A percentile compares a stretch with the other conserved stretches of the same genome.
Conservation (phyloP, 305 asterid genomes). For the Solanum chacoense region DNA sequence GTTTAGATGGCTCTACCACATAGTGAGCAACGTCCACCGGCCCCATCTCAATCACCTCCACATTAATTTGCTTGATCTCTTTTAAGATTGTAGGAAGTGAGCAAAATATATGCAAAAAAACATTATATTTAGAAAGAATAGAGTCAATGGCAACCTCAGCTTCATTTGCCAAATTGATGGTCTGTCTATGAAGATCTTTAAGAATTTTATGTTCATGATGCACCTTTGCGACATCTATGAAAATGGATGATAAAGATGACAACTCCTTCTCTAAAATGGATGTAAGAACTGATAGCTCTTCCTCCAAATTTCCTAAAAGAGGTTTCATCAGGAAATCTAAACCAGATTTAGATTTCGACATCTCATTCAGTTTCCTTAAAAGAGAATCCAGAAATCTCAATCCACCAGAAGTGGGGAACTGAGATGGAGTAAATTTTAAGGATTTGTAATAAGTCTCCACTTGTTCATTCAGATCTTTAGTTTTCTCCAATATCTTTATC, state of each 20-base stretch:
- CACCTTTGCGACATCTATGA: background rate
- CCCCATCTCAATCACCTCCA: background rate
- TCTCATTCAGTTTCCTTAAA: background rate
- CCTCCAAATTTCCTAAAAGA: background rate
- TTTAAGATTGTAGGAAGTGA: background rate
- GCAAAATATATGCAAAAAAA: background rate
- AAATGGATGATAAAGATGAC: background rate
- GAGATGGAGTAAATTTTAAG: background rate
- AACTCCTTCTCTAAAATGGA: background rate
- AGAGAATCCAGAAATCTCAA: background rate
- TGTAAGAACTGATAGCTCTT: background rate
- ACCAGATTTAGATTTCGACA: background rate
- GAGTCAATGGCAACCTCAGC: background rate
- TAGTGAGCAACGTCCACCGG: background rate
- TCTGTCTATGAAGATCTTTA: background rate
- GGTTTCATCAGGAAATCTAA: background rate
- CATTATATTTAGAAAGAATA: background rate
- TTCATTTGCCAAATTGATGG: background rate
- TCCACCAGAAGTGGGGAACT: background rate
- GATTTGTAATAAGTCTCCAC: background rate
- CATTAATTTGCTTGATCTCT: background rate
- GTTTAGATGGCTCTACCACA: background rate
- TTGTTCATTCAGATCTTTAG: background rate
- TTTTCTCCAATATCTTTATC: background rate
- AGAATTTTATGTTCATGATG: background rate